Evolutionary conservation across 2,329 filamentous ascomycete species (phyloP), one percentile per base, ranked within the genome.

Genomic region (Trichoderma breve): DNA sequence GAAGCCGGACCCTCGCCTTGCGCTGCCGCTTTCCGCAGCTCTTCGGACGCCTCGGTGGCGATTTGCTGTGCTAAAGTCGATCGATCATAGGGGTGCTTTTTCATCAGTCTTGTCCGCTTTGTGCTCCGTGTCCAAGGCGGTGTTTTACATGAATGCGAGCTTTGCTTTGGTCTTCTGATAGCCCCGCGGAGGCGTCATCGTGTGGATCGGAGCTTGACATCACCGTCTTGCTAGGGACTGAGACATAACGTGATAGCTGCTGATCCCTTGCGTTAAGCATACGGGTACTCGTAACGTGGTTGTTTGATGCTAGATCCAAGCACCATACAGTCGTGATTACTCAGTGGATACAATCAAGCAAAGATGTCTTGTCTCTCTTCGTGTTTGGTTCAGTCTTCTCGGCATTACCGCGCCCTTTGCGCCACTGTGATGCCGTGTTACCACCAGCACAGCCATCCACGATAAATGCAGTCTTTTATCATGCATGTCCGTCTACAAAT

Each of bases 1-100:
- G 32, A 43, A 15, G 21, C 28, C 58, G 60, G 60, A n/a, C 21
- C 60, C 60, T 63, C 60, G 60, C 60, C 60, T 26, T 36, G 61
- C 61, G 43, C 47, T 53, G 47, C 47, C 47, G 47, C 47, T 53
- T 24, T 39, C 60, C 24, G 61, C 39, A 64, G 39, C 61, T 64
- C 43, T 28, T 26, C 51, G 64, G 51, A 67, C 64, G 51, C 51
- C 64, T 67, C 51, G 64, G 64, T 67, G 64, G 64, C 64, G 64
- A 67, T 21, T 51, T 39, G 36, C 36, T 39, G 15, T 4, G 21
- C 34, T 39, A 28, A 21, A 51, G 62, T 65, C 60, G 12, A 24
- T 43, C 39, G n/a, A 24, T 39, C 36, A 43, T 43, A 15, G 3
- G 21, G 60, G 18, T 36, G 32, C 24, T n/a, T 30, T 51, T 51